These are phyloP conservation scores for Stemphylium lycopersici DNA, from an alignment of 2,329 filamentous ascomycete genomes.

Conservation along the genomic window DNA sequence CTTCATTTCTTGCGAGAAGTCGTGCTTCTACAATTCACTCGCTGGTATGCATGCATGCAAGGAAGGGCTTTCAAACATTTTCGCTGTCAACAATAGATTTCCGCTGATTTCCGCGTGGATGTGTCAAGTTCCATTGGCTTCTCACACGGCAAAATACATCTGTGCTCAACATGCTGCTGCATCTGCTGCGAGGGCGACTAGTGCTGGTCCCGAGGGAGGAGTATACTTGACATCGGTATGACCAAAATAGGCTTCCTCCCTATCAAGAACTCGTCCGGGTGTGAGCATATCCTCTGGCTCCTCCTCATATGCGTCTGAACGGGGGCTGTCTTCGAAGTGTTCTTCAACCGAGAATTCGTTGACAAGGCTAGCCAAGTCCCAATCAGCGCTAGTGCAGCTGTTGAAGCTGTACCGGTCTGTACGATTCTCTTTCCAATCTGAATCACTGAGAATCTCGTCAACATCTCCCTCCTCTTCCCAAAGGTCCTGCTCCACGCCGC, in stretches of 20 bases:
- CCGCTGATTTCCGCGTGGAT: neutral
- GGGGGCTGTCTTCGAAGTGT: conserved; percentile 2
- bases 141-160: neutral
- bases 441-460: conserved; percentile 6
- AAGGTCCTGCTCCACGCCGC: conserved; percentile 42
- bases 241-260: conserved; percentile 5
- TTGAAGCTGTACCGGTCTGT: conserved; percentile 24
- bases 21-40: neutral
- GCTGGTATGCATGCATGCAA: neutral
- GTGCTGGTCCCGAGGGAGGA: neutral
- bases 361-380: conserved; percentile 20
- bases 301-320: conserved; percentile 21
- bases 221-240: neutral
- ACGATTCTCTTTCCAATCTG: conserved; percentile 9
- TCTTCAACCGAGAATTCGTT: conserved; percentile 18
- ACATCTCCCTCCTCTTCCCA: conserved; percentile 41
- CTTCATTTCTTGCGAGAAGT: conserved; percentile 1
- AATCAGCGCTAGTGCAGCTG: conserved; percentile 18
- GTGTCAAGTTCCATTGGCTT: neutral
- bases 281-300: conserved; percentile 31
- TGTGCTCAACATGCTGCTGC: neutral
- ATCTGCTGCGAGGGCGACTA: neutral
- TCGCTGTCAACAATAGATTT: neutral
- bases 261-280: conserved; percentile 17
- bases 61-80: neutral